These are phyloP conservation scores for Dothistroma septosporum DNA, from an alignment of 2,329 filamentous ascomycete genomes.

Conservation along the genomic window DNA sequence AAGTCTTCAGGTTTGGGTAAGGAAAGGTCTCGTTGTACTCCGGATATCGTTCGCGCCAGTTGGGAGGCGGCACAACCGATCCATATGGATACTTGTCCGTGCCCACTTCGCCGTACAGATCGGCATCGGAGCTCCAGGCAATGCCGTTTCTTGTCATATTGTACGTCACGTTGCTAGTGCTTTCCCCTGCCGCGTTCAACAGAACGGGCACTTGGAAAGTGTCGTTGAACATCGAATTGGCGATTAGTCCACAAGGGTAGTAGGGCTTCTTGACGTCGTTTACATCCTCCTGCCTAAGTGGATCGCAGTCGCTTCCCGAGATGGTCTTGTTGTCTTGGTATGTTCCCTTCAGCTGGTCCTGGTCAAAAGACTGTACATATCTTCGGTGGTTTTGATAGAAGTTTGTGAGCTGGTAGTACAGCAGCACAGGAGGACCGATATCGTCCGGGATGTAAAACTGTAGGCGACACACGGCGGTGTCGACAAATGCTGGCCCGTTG, in stretches of 20 bases:
- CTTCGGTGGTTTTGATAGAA: slow-evolving; percentile 99
- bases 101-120: slow-evolving; percentile 60
- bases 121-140: slow-evolving; percentile 79
- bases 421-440: slow-evolving; percentile 75
- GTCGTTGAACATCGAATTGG: slow-evolving; percentile 97
- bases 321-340: slow-evolving; percentile 59
- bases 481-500: slow-evolving; percentile 19
- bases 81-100: slow-evolving; percentile 59
- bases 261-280: slow-evolving; percentile 60
- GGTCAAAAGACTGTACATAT: slow-evolving; percentile 86
- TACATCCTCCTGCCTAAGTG: slow-evolving; percentile 48
- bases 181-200: slow-evolving; percentile 49
- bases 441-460: slow-evolving; percentile 74
- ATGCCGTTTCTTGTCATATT: slow-evolving; percentile 73
- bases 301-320: slow-evolving; percentile 66
- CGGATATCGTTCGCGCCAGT: slow-evolving; percentile 72
- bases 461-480: slow-evolving; percentile 62
- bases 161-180: slow-evolving; percentile 54
- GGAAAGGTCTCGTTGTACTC: slow-evolving; percentile 63
- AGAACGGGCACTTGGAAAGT: slow-evolving; percentile 66
- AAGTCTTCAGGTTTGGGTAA: slow-evolving; percentile 67
- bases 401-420: slow-evolving; percentile 95
- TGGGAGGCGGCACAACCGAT: slow-evolving; percentile 75
- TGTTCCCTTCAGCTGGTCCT: slow-evolving; percentile 74
- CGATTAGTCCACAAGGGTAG: slow-evolving; percentile 93